A percentile compares a stretch with the other conserved stretches of the same genome.
These are phyloP conservation scores for Sugiyamaella sp. DNA, from an alignment of 1,139 yeast species.

Conservation along the genomic window DNA sequence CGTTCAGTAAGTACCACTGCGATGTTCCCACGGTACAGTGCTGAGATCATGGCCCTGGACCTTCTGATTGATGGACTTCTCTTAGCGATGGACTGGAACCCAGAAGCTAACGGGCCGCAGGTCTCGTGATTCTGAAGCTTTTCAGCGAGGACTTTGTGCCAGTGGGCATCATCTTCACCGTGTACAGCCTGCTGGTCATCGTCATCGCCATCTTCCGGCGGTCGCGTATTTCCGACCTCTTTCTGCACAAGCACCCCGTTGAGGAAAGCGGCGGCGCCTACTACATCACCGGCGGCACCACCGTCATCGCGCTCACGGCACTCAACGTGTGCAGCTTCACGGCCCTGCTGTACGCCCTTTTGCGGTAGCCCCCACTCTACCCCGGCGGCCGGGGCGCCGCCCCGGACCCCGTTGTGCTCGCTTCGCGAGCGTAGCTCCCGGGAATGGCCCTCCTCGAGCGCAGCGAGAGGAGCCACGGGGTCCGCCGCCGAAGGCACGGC, in stretches of 20 bases:
- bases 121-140: conserved; percentile 43
- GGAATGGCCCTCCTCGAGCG: not conserved
- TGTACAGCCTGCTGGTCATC: conserved; percentile 43
- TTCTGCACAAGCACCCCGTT: conserved; percentile 29
- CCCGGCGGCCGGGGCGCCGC: not conserved
- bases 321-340: conserved; percentile 37
- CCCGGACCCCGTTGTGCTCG: not conserved
- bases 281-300: conserved; percentile 38
- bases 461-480: conserved; percentile 1
- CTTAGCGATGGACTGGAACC: too few relatives aligned
- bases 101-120: conserved; percentile 21
- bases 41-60: too few relatives aligned
- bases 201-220: conserved; percentile 41
- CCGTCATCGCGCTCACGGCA: conserved; percentile 38
- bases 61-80: too few relatives aligned
- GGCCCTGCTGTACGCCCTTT: conserved; percentile 26
- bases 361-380: not conserved
- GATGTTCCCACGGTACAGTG: too few relatives aligned
- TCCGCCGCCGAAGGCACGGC: conserved; percentile 9
- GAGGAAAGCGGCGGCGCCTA: conserved; percentile 21
- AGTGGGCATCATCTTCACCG: conserved; percentile 45
- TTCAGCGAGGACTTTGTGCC: conserved; percentile 46
- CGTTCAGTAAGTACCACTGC: conserved; percentile 38
- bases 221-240: conserved; percentile 27
- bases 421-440: not conserved